A percentile compares a stretch with the other conserved stretches of the same genome.
Conservation (phyloP, 108 stramenopile genomes). For the Nitzschia inconspicua region DNA sequence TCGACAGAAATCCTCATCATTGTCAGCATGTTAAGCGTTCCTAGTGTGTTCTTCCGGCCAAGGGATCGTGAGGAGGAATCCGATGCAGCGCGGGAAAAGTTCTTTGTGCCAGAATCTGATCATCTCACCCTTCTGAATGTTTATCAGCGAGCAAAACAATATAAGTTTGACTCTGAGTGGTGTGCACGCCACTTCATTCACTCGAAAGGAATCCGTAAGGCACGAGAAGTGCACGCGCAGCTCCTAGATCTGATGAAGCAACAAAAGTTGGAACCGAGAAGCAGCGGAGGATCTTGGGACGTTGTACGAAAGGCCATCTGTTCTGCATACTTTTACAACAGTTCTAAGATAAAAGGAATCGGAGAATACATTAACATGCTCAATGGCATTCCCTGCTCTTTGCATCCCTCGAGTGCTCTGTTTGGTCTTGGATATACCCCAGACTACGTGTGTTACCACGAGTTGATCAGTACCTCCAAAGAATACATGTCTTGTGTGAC, state of each 20-base stretch:
- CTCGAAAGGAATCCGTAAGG: constrained; percentile 95
- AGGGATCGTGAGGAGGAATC: constrained; percentile 97
- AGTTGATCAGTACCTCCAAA: constrained; percentile 96
- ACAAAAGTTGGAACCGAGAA: constrained; percentile 79
- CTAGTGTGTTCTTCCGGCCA: constrained; percentile 94
- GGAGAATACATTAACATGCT: constrained; percentile 99
- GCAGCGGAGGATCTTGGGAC: constrained; percentile 94
- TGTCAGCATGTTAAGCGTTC: constrained; percentile 96
- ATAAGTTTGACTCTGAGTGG: constrained; percentile 92
- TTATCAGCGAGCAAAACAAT: constrained; percentile 90
- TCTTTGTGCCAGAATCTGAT: constrained; percentile 99
- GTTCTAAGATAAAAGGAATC: constrained; percentile 95
- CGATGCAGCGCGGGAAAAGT: constrained; percentile 98
- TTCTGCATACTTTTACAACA: constrained; percentile 98
- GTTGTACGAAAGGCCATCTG: constrained; percentile 96
- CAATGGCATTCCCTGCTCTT: constrained; percentile 84
- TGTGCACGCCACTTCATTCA: constrained; percentile 97
- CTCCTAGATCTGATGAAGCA: constrained; percentile 96
- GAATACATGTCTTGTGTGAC: constrained; percentile 99
- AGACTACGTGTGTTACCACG: constrained; percentile 98
- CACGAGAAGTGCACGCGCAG: constrained; percentile 94
- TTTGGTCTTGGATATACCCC: constrained; percentile 98
- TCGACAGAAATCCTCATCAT: constrained; percentile 93
- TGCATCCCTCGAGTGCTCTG: constrained; percentile 90
- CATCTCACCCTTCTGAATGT: constrained; percentile 97